Evolutionary conservation across 805 yeast species (phyloP), one percentile per base, ranked within the genome.

Genomic region (Saturnispora ahearnii): DNA sequence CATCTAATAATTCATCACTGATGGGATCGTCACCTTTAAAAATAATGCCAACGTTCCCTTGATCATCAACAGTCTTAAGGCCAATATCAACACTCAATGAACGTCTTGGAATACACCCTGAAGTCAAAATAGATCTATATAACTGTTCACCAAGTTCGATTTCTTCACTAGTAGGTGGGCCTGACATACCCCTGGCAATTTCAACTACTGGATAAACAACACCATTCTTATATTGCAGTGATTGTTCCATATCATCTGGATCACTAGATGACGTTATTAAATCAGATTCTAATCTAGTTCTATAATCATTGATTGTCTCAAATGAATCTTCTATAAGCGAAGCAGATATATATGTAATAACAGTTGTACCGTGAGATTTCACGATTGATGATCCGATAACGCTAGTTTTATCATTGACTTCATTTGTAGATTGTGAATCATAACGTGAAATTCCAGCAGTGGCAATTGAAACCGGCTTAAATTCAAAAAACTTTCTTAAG

Each of bases 81-180:
- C 78, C 76, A 47, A 77, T 62, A 51, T 72, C 72, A n/a, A 82
- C 79, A 56, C 73, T 73, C 51, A 84, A 68, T 6, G 84, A 73
- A 26, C 73, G 62, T 41, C 69, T 67, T 2, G 75, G 66, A 18
- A 84, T 63, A 22, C 84, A 53, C 29, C 77, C 76, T 11, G 85
- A 76, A 53, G 79, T 81, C 43, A 76, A 64, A 5, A 87, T 62
- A 5, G 77, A 68, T 55, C 85, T 85, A 57, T 79, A 79, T 24
- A 86, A 57, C 51, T 70, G 70, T 62, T 87, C 95, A 1, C 87
- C 77, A 21, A 84, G 59, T 30, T 76, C 78, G 81, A 84, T 86
- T 62, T 88, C 96, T 65, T 88, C 96, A 57, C 82, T 86, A 1
- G 90, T 79, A 29, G 96, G 95, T 0, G 88, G 86, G 12, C 95